Conservation (phyloP, 2,329 filamentous ascomycete species). For the Dactylellina leptospora region DNA sequence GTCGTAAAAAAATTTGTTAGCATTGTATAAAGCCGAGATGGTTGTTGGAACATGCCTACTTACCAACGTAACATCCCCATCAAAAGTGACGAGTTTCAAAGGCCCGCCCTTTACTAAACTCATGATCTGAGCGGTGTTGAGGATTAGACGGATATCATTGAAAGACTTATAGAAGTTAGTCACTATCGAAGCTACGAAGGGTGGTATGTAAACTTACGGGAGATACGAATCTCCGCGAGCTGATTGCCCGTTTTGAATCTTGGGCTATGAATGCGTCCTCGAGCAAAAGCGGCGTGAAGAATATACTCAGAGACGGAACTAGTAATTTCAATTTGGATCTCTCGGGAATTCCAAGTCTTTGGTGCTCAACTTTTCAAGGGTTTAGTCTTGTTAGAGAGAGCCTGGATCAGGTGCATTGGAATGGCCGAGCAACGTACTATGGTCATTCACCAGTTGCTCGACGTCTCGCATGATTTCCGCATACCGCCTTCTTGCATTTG, state of each 20-base stretch:
- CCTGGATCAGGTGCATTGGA: too few relatives aligned
- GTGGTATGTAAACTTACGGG: too few relatives aligned
- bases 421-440: constrained; percentile 68
- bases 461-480: constrained; percentile 95
- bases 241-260: constrained; percentile 85
- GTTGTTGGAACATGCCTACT: neutral
- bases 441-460: constrained; percentile 88
- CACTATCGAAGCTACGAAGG: too few relatives aligned
- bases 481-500: constrained; percentile 84
- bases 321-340: constrained; percentile 92
- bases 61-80: constrained; percentile 88
- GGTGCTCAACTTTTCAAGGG: constrained; percentile 70
- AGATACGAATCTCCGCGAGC: constrained; percentile 87
- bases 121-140: constrained; percentile 95
- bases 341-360: constrained; percentile 70
- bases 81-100: constrained; percentile 89
- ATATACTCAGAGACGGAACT: constrained; percentile 88
- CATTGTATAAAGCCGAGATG: too few relatives aligned
- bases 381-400: neutral
- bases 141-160: constrained; percentile 90
- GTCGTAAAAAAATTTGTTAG: constrained; percentile 58
- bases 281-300: constrained; percentile 87
- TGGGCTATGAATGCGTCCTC: constrained; percentile 92
- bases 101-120: constrained; percentile 78
- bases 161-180: constrained; percentile 68